Evolutionary conservation across 345 rosid species (phyloP), one percentile per base, ranked within the genome.

Genomic region (Stellera chamaejasme): DNA sequence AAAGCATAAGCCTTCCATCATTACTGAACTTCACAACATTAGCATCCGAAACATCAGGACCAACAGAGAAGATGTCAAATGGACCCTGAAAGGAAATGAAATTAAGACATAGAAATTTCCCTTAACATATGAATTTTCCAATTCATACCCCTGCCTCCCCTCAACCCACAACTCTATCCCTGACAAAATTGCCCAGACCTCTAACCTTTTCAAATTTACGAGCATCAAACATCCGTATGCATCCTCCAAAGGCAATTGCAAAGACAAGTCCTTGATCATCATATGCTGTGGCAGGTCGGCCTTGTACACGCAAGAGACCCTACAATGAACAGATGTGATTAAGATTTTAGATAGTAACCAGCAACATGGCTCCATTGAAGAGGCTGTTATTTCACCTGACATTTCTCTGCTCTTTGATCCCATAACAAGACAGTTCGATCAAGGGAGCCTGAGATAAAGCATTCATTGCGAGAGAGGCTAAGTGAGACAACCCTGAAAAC

Each of bases 391-490:
- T 41, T 61, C 55, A 88, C 97, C 94, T 89, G 97, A 73, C 97
- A 93, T 75, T 93, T 93, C 52, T 93, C 99, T 54, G 85, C 88
- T 23, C 97, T 78, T 63, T 93, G 99, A 82, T 93, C 99, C 96
- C 96, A 93, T 48, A 89, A 91, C 71, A 93, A 59, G 75, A 89
- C 97, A 69, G 99, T 87, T 46, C 97, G 85, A 76, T 93, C 99
- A 48, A 93, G 91, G 59, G 97, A 93, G 66, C 97, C 94, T 13
- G 97, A 93, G 62, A 89, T 78, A 63, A 93, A 89, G 71, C 84
- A 79, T 50, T 93, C 99, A 53, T 83, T 88, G 54, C 83, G 79
- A 65, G 96, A 70, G 72, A 93, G 65, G 77, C 96, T 93, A 67
- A 89, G 89, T 0, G 99, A 89, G 58, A 93, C 97, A 69, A 87